These are phyloP conservation scores for Xylaria venustula DNA, from an alignment of 495 filamentous ascomycete genomes.

Conservation along the genomic window DNA sequence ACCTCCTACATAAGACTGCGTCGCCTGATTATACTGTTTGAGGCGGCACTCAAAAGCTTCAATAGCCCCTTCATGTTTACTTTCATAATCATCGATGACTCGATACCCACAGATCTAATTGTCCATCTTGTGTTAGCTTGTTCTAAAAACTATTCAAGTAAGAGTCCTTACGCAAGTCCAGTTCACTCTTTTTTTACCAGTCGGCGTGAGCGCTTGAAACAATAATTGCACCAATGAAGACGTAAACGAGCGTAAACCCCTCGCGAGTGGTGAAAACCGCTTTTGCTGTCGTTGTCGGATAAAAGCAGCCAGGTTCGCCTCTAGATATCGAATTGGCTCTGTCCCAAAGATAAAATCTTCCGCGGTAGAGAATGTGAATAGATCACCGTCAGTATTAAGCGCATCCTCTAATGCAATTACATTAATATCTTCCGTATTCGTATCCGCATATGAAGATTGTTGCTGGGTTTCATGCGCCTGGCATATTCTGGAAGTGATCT, in stretches of 20 bases:
- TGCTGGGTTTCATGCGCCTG: background rate
- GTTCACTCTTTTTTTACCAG: background rate
- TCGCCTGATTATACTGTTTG: background rate
- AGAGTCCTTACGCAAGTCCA: background rate
- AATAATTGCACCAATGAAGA: background rate
- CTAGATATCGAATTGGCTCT: background rate
- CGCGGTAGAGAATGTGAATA: background rate
- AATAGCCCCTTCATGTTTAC: background rate
- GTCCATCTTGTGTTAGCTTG: background rate
- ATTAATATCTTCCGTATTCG: background rate
- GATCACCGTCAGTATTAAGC: background rate
- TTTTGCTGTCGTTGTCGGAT: background rate
- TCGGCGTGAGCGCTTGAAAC: background rate
- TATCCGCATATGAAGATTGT: background rate
- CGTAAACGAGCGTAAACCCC: background rate
- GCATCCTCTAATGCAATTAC: background rate
- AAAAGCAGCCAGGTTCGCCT: background rate
- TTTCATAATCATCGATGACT: background rate
- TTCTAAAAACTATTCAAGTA: background rate
- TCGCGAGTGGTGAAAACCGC: background rate
- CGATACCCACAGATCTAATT: background rate
- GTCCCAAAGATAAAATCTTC: background rate
- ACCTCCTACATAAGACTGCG: background rate
- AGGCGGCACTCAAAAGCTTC: background rate
- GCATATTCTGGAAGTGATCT: background rate